These are phyloP conservation scores for Scortechinia acanthostroma DNA, from an alignment of 2,329 filamentous ascomycete genomes.

Conservation along the genomic window DNA sequence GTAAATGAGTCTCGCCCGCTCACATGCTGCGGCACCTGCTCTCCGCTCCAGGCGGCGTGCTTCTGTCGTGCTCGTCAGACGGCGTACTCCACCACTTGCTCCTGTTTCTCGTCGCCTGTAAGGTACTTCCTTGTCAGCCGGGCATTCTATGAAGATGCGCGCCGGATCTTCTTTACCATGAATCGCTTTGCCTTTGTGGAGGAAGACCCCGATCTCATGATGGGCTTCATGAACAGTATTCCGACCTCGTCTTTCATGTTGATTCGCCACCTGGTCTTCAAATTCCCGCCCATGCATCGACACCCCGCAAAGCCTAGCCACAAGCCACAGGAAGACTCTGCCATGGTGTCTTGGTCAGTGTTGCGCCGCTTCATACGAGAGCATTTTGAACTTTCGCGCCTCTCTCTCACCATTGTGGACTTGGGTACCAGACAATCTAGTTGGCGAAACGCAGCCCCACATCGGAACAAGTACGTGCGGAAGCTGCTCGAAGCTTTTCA, in stretches of 20 bases:
- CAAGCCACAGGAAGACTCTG: slow-evolving; percentile 5
- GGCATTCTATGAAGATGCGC: slow-evolving; percentile 11
- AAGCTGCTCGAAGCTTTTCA: background rate
- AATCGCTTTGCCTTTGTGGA: slow-evolving; percentile 12
- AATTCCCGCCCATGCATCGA: background rate
- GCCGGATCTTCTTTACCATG: slow-evolving; percentile 11
- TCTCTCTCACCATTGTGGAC: slow-evolving; percentile 12
- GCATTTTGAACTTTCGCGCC: slow-evolving; percentile 11
- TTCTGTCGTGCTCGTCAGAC: slow-evolving; percentile 12
- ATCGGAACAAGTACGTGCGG: background rate
- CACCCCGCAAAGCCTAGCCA: background rate
- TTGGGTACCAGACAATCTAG: background rate
- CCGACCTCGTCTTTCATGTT: background rate
- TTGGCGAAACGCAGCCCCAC: too few species aligned
- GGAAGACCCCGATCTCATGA: slow-evolving; percentile 11
- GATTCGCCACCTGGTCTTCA: background rate
- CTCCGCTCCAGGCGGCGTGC: slow-evolving; percentile 9
- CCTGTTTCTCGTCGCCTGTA: slow-evolving; percentile 11
- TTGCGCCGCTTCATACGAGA: slow-evolving; percentile 15
- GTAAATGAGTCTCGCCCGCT: slow-evolving; percentile 9
- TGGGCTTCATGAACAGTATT: slow-evolving; percentile 10
- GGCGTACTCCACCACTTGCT: slow-evolving; percentile 12
- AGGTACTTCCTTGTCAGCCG: slow-evolving; percentile 10
- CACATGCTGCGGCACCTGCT: slow-evolving; percentile 6
- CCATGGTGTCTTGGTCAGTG: slow-evolving; percentile 12